Evolutionary conservation across 139 green algal species (phyloP).

Genomic region (Volvox africanus): DNA sequence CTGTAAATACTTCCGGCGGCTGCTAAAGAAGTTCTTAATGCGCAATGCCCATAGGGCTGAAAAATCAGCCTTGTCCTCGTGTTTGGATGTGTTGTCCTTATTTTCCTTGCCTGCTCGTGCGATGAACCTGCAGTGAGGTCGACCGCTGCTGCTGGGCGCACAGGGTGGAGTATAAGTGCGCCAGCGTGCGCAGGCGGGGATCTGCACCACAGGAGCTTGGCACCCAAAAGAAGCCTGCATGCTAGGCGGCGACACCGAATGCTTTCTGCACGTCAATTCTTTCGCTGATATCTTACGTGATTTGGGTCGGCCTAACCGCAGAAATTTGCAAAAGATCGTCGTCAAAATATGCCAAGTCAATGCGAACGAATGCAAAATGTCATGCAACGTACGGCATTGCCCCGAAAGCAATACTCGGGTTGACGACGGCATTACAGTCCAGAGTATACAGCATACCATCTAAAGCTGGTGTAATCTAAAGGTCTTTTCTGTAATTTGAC

Average conservation of each 20-base stretch:
- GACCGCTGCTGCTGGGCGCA: conserved; percentile 4
- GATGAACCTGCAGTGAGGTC: background rate
- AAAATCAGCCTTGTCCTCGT: conserved; percentile 66
- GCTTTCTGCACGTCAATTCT: no score
- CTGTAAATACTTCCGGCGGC: conserved; percentile 60
- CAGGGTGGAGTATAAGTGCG: background rate
- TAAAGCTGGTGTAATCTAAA: no score
- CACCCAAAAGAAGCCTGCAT: conserved; percentile 27
- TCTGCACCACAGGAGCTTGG: background rate
- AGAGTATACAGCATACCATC: no score
- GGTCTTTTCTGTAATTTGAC: no score
- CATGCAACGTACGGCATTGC: background rate
- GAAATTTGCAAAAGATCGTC: background rate
- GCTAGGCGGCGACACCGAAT: background rate
- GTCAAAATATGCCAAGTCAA: background rate
- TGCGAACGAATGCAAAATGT: background rate
- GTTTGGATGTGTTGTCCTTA: conserved; percentile 11
- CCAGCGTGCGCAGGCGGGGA: background rate
- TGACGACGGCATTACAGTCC: background rate
- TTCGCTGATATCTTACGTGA: background rate
- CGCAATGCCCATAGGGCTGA: conserved; percentile 64
- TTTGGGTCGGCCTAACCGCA: background rate
- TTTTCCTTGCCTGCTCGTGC: conserved; percentile 8
- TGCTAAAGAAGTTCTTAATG: conserved; percentile 65
- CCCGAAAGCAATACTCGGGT: background rate